These are phyloP conservation scores for Talaromyces sp. DNA, from an alignment of 2,329 filamentous ascomycete genomes.

Conservation along the genomic window DNA sequence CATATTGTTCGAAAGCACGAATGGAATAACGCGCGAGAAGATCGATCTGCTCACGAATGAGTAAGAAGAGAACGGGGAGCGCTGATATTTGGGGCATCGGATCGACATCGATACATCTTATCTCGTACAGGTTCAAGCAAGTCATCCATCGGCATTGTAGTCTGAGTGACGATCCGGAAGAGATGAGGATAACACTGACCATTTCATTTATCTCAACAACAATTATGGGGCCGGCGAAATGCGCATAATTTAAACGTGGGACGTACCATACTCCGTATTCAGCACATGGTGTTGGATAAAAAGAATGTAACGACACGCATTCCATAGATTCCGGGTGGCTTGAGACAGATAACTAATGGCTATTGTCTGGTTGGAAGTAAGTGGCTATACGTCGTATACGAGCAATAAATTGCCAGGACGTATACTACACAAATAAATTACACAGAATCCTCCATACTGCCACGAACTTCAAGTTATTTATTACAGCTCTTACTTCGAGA, in stretches of 20 bases:
- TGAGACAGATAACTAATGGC: background rate
- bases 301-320: background rate
- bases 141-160: background rate
- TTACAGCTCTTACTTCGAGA: background rate
- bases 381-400: background rate
- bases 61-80: background rate
- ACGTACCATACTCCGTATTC: background rate
- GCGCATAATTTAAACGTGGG: background rate
- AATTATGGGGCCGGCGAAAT: background rate
- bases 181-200: background rate
- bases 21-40: background rate
- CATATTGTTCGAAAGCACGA: background rate
- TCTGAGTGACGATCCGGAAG: background rate
- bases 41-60: background rate
- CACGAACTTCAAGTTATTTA: background rate
- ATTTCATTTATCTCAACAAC: background rate
- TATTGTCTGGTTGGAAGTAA: background rate
- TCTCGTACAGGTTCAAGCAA: background rate
- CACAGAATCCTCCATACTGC: background rate
- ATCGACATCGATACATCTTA: background rate
- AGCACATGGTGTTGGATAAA: background rate
- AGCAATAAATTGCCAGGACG: background rate
- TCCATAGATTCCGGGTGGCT: background rate
- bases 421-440: background rate
- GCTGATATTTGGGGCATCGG: background rate